Base-by-base conservation (phyloP, 441 rosid genomes). In the Geranium incanum region DNA sequence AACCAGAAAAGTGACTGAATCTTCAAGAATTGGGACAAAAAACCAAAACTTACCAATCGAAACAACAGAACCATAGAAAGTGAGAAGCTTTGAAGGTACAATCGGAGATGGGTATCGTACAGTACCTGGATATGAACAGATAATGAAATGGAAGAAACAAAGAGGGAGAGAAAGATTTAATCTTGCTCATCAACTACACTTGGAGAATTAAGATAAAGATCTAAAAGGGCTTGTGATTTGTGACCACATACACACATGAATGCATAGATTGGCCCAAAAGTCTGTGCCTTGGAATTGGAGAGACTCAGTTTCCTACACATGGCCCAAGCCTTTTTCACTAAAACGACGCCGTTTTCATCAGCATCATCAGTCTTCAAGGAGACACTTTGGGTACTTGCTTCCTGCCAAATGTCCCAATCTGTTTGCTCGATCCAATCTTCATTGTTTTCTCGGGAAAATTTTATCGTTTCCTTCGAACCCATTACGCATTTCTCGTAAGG, bases 101-200 rank as follows among this genome's bases (percentile, higher is more conserved):
- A 59, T 18, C 64, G 19, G 64, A 36, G 5, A 69, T 57, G 59
- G 64, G 28, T 28, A 11, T 62, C 28, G 64, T 23, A 62, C n/a
- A 62, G 37, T 74, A 79, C 82, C 82, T 57, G 70, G 67, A 12
- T 16, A 21, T 48, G 62, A 55, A 55, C 4, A 6, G 75, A 65
- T 48, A 23, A 45, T 52, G 21, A 68, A n/a, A 66, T 68, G 66
- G 62, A 41, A 36, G 67, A 16, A 50, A 16, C 59, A n/a, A 18
- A 13, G 59, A 67, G 43, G 66, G 15, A 11, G 23, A 16, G 16
- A 48, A 57, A 37, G 38, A 66, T 63, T n/a, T 55, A 21, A 62
- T 62, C 66, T 62, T 62, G n/a, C 9, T 23, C 66, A 19, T 21
- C 66, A 62, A 3, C 21, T 21, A 0, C 36, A 62, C n/a, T 3